Evolutionary conservation across 2,329 filamentous ascomycete genomes (phyloP), one percentile per base, ranked within the genome.

Genomic region (Diaporthe velutina): DNA sequence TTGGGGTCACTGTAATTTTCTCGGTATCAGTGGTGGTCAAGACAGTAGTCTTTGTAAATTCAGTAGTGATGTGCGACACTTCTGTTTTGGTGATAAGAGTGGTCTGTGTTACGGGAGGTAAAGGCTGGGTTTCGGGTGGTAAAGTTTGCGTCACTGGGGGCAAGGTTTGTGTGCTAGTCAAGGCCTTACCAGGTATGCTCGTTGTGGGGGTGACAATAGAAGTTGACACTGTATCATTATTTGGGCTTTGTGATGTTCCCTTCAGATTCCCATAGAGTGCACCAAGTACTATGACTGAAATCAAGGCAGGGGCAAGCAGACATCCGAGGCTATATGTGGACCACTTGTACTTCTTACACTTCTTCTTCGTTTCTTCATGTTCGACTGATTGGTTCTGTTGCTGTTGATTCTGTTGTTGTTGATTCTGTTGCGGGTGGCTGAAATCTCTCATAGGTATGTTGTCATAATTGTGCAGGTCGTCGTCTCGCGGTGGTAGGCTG

Each of bases 71-170:
- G 3, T 13, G 28, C 4, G 28, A 61, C 3, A 67, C 45, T 22
- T 73, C 28, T 2, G 35, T 66, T 30, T 30, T 10, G 2, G 35
- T 60, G 0, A 33, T 40, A 7, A 33, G 17, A 3, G 19, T 48
- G 10, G 73, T 73, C 22, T 72, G 42, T 3, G 70, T 72, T 0
- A 64, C n/a, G 35, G 57, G 70, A 3, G 70, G 70, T 9, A 61
- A 42, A 10, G 70, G 54, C 12, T 72, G 55, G 13, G 68, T 71
- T 1, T 38, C 22, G n/a, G 54, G 54, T 2, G 68, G 68, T 28
- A 55, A 13, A 17, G 58, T 73, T n/a, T 40, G 45, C 22, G 64
- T 73, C 2, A 4, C 33, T 17, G 42, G 60, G n/a, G 48, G n/a
- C n/a, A n/a, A n/a, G n/a, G n/a, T n/a, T n/a, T n/a, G n/a, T n/a